phyloP scores from a whole-genome alignment of 805 yeast species.

The Myxozyma monticola region DNA sequence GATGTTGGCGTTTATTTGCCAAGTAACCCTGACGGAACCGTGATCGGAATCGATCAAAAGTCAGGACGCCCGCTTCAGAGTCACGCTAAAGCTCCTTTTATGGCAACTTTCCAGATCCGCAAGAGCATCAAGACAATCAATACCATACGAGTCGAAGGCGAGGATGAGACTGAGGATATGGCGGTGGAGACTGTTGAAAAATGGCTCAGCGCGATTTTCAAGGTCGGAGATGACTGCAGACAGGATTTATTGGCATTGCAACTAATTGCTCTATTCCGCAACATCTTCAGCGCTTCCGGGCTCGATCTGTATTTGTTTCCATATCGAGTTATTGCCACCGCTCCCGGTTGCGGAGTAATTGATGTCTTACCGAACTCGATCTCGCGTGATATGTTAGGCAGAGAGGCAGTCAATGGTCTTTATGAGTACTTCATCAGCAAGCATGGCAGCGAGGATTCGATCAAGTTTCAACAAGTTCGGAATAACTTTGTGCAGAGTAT shows the following conservation, averaged over 20 bases:
- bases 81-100: constrained; percentile 97
- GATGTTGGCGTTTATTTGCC: constrained; percentile 89
- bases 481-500: constrained; percentile 89
- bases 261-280: constrained; percentile 83
- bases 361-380: constrained; percentile 95
- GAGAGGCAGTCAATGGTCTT: constrained; percentile 97
- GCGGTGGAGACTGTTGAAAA: constrained; percentile 51
- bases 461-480: constrained; percentile 87
- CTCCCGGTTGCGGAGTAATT: constrained; percentile 98
- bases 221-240: constrained; percentile 98
- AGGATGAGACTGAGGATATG: constrained; percentile 23
- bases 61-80: constrained; percentile 95
- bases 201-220: constrained; percentile 96
- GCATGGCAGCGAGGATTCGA: constrained; percentile 90
- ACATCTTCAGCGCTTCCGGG: constrained; percentile 86
- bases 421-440: constrained; percentile 89
- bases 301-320: constrained; percentile 91
- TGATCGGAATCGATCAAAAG: constrained; percentile 84
- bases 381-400: constrained; percentile 96
- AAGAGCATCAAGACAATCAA: constrained; percentile 33
- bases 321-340: constrained; percentile 94
- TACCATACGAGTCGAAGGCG: constrained; percentile 37
- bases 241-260: constrained; percentile 96
- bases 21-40: constrained; percentile 93
- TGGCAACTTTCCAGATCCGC: constrained; percentile 90